phyloP scores from a whole-genome alignment of 179 eudicot genomes.

The Kewa caespitosa region DNA sequence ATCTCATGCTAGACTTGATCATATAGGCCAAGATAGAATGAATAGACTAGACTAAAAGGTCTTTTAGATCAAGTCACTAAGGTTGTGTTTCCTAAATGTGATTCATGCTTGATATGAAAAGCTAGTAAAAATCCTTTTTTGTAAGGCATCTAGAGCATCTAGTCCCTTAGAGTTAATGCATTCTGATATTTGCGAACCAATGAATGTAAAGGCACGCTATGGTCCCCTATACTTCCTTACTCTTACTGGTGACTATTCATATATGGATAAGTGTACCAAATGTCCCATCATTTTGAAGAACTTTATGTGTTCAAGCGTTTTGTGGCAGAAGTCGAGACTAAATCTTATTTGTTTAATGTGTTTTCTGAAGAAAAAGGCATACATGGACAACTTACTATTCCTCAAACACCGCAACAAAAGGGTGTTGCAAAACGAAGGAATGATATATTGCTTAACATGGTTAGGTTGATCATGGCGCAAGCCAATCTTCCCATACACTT shows the following conservation, averaged over 20 bases:
- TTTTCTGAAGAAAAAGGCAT: slow-evolving; percentile 5
- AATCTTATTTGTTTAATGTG: not conserved
- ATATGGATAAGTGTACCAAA: slow-evolving; percentile 8
- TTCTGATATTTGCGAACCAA: slow-evolving; percentile 9
- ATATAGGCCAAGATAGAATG: slow-evolving; percentile 12
- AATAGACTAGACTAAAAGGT: slow-evolving; percentile 1
- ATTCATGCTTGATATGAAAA: not conserved
- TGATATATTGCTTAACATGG: not conserved
- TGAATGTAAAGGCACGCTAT: slow-evolving; percentile 15
- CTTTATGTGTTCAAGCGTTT: slow-evolving; percentile 10
- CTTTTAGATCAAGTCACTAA: not conserved
- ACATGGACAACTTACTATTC: slow-evolving; percentile 1
- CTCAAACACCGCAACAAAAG: not conserved
- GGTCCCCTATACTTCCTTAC: slow-evolving; percentile 9
- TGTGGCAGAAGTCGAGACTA: not conserved
- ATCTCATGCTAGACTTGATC: slow-evolving; percentile 22
- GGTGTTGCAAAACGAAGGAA: slow-evolving; percentile 7
- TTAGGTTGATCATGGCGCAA: not conserved
- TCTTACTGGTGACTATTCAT: slow-evolving; percentile 12
- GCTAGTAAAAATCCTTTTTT: slow-evolving; percentile 14
- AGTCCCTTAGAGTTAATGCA: slow-evolving; percentile 9
- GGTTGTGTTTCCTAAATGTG: too few relatives aligned
- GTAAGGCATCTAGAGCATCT: slow-evolving; percentile 4
- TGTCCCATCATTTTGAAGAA: not conserved
- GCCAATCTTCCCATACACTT: not conserved